phyloP scores from a whole-genome alignment of 1,284 basidiomycete genomes.

The Xerocomus amazonicus region DNA sequence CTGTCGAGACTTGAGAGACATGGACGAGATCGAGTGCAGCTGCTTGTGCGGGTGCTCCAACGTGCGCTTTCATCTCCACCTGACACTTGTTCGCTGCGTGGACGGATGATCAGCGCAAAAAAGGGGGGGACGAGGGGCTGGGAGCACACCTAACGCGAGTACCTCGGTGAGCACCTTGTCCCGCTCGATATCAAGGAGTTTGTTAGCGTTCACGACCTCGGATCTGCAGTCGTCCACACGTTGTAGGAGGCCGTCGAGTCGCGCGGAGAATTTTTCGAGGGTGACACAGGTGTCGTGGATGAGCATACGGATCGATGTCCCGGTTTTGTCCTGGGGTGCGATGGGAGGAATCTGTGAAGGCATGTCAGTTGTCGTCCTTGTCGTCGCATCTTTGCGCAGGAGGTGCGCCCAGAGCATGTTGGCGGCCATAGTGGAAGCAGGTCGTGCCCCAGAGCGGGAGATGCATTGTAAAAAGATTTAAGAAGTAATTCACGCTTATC shows the following conservation, averaged over 20 bases:
- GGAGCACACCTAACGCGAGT: slow-evolving; percentile 40
- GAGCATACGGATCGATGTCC: slow-evolving; percentile 63
- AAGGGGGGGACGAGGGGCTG: no score
- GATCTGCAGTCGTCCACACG: slow-evolving; percentile 25
- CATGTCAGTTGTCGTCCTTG: slow-evolving; percentile 1
- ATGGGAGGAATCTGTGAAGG: slow-evolving; percentile 33
- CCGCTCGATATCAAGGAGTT: slow-evolving; percentile 18
- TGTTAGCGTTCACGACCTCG: slow-evolving; percentile 31
- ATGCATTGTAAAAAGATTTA: slow-evolving; percentile 16
- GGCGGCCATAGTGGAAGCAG: slow-evolving; percentile 11
- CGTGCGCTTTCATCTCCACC: no score
- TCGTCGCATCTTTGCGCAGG: slow-evolving; percentile 38
- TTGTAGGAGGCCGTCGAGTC: slow-evolving; percentile 43
- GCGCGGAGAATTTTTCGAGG: slow-evolving; percentile 57
- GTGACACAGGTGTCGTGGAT: slow-evolving; percentile 64
- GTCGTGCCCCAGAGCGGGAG: no score
- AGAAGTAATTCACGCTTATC: background rate
- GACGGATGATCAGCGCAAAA: no score
- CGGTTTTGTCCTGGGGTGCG: slow-evolving; percentile 57
- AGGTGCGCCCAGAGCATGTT: slow-evolving; percentile 51
- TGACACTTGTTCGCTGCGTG: no score
- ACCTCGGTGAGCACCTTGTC: slow-evolving; percentile 44
- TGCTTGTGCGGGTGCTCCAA: slow-evolving; percentile 9
- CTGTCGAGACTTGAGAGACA: slow-evolving; percentile 37
- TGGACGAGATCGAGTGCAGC: slow-evolving; percentile 40